Base-by-base conservation (phyloP, 164 flowering plant species). In the Vitis labrusca region DNA sequence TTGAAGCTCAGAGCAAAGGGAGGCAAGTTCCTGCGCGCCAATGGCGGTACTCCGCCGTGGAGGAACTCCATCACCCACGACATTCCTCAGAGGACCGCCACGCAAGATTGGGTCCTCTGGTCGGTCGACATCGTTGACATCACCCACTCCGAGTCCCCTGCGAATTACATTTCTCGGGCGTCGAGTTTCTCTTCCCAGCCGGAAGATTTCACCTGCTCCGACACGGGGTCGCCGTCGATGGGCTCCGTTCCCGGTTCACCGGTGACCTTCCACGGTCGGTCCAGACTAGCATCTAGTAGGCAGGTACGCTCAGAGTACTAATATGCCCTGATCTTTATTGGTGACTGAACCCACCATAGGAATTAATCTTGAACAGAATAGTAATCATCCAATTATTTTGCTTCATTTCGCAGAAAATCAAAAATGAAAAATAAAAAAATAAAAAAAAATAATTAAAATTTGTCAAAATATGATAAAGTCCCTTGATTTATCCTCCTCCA, bases 21-120 rank as follows among this genome's bases (percentile, higher is more conserved):
- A 8, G 85, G 88, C 9, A 73, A 66, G 48, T 82, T 68, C 58
- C 52, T 85, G 63, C 65, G 84, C 23, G 85, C 78, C 10, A 85
- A 82, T 62, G 84, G 83, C 0, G 79, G 84, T 0, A 62, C 68
- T 8, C 85, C 84, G 9, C 88, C 85, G 8, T 85, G 84, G 85
- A 63, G 82, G 15, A 77, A 82, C 63, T 71, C 88, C 1, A 63
- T 85, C 9, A 82, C 85, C 1, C 84, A 82, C 61, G 88, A 77
- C 56, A 19, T 75, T 44, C 85, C 88, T 5, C 71, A 74, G 6
- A 55, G 78, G 50, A 73, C 71, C 9, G 4, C 58, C 1, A 77
- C 78, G 3, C 76, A 78, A 30, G 77, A 76, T 52, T 85, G 88
- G 88, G 62, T 85, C 19, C 57, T 82, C 14, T 85, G 88, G 88